Evolutionary conservation across 2,329 filamentous ascomycete genomes (phyloP).

Genomic region (Nannizziopsis barbatae): DNA sequence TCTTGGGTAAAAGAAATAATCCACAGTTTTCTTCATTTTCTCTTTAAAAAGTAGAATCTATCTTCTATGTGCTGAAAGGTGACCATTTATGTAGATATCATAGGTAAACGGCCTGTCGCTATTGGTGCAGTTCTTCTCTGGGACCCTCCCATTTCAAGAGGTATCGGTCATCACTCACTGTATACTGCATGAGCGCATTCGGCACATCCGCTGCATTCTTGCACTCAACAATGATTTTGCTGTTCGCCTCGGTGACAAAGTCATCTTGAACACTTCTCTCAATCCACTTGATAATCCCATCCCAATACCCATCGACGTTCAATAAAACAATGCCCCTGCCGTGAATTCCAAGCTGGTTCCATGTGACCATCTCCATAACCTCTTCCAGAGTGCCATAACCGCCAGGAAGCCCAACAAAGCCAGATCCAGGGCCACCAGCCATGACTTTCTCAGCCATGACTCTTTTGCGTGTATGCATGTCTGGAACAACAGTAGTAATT

Average conservation of each 20-base stretch:
- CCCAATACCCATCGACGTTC: constrained; percentile 87
- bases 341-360: constrained; percentile 96
- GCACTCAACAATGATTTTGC: constrained; percentile 67
- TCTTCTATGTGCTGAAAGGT: background rate
- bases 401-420: constrained; percentile 78
- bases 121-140: background rate
- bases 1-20: too few species aligned
- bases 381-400: constrained; percentile 96
- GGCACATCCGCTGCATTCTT: constrained; percentile 62
- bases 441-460: constrained; percentile 87
- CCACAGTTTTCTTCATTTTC: too few species aligned
- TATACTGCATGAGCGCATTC: constrained; percentile 59
- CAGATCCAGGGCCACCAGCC: constrained; percentile 65
- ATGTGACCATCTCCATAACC: constrained; percentile 82
- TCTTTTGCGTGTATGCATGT: constrained; percentile 94
- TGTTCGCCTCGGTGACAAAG: constrained; percentile 63
- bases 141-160: constrained; percentile 62
- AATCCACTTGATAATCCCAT: constrained; percentile 75
- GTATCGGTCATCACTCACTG: constrained; percentile 61
- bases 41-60: too few species aligned
- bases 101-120: background rate
- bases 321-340: constrained; percentile 64
- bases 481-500: constrained; percentile 72
- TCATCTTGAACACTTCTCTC: constrained; percentile 60
- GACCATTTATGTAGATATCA: background rate